A percentile compares a stretch with the other conserved stretches of the same genome.
phyloP scores from a whole-genome alignment of 2,329 filamentous ascomycete genomes.

The Dothideomycetes sp. region DNA sequence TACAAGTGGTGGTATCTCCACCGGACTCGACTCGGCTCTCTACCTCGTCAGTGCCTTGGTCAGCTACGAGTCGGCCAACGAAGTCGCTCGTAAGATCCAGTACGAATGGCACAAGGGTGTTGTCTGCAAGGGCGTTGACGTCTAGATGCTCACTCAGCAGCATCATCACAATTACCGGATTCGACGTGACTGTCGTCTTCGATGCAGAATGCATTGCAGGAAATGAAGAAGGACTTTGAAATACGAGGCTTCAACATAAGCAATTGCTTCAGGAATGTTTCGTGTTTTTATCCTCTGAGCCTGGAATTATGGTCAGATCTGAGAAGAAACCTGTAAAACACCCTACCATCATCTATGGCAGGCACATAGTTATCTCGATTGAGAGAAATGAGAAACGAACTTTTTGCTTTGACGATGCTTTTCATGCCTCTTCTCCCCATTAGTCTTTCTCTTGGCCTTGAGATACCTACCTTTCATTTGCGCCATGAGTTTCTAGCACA shows the following conservation, averaged over 20 bases:
- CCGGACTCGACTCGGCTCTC: slow-evolving; percentile 73
- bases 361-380: too few relatives aligned
- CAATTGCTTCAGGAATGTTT: too few relatives aligned
- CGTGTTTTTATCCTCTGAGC: too few relatives aligned
- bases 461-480: too few relatives aligned
- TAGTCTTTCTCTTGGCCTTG: too few relatives aligned
- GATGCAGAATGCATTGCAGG: slow-evolving; percentile 6
- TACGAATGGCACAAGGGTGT: slow-evolving; percentile 80
- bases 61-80: slow-evolving; percentile 63
- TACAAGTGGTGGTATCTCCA: slow-evolving; percentile 68
- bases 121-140: slow-evolving; percentile 76
- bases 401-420: too few relatives aligned
- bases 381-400: too few relatives aligned
- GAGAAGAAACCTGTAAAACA: too few relatives aligned
- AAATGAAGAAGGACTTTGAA: slow-evolving; percentile 8
- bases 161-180: not conserved
- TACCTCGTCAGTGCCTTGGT: slow-evolving; percentile 80
- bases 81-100: slow-evolving; percentile 67
- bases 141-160: slow-evolving; percentile 40
- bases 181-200: slow-evolving; percentile 8
- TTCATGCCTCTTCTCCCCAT: too few relatives aligned
- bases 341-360: too few relatives aligned
- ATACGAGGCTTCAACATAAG: not conserved
- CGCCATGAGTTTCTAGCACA: not conserved
- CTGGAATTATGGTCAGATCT: too few relatives aligned